A percentile compares a stretch with the other conserved stretches of the same genome.
These are phyloP conservation scores for Hypoxylon cercidicola DNA, from an alignment of 495 filamentous ascomycete species.

Conservation along the genomic window DNA sequence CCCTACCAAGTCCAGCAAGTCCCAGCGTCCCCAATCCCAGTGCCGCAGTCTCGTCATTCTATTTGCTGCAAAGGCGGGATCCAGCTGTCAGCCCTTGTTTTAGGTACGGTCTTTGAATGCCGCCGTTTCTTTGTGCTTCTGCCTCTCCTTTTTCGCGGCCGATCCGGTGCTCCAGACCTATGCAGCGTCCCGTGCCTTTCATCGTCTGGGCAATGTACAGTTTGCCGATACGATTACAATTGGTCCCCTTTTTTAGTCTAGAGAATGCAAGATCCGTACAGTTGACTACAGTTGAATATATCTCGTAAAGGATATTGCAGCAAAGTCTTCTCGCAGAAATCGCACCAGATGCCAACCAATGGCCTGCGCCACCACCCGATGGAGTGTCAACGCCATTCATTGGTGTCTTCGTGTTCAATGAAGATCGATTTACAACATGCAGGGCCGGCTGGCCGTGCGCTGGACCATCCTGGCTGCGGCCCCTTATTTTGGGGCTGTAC, in stretches of 20 bases:
- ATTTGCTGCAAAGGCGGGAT: constrained; percentile 35
- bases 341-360: constrained; percentile 16
- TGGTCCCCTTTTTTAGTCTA: constrained; percentile 11
- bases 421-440: constrained; percentile 39
- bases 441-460: constrained; percentile 30
- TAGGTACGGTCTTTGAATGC: constrained; percentile 22
- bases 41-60: constrained; percentile 16
- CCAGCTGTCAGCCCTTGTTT: constrained; percentile 39
- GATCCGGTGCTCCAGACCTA: constrained; percentile 24
- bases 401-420: constrained; percentile 43
- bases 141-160: constrained; percentile 19
- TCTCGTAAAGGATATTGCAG: constrained; percentile 27
- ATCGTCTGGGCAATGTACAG: constrained; percentile 25
- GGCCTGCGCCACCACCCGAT: constrained; percentile 33
- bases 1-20: background rate
- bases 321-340: constrained; percentile 2
- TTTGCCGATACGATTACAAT: constrained; percentile 34
- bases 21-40: constrained; percentile 7
- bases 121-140: constrained; percentile 27
- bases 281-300: background rate
- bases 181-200: constrained; percentile 39
- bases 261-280: constrained; percentile 1
- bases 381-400: constrained; percentile 36
- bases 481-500: constrained; percentile 46
- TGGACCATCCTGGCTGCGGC: constrained; percentile 37